phyloP scores from a whole-genome alignment of 1,284 basidiomycete genomes.

The Trametes pubescens region DNA sequence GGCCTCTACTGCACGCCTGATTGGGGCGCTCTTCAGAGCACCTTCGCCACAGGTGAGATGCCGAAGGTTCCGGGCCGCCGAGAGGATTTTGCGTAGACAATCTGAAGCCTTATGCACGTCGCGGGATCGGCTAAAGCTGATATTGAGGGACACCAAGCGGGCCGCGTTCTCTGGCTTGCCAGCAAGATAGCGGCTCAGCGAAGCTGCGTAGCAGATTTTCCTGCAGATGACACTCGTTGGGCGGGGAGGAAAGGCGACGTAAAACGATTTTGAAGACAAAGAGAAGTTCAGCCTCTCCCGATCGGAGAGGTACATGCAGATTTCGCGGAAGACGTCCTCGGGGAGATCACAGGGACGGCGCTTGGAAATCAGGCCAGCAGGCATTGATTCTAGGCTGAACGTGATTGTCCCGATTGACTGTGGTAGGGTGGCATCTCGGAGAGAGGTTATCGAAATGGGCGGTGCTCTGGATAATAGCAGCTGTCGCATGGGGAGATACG shows the following conservation, averaged over 20 bases:
- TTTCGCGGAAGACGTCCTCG: neutral
- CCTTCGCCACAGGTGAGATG: neutral
- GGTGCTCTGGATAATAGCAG: no score
- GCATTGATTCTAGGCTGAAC: no score
- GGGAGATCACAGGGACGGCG: neutral
- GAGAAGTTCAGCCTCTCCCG: neutral
- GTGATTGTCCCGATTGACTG: no score
- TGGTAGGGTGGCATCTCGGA: no score
- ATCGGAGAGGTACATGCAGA: neutral
- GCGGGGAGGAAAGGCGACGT: neutral
- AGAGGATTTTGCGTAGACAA: neutral
- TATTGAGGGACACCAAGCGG: neutral
- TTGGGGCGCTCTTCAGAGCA: neutral
- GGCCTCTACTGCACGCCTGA: neutral
- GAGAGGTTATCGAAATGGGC: no score
- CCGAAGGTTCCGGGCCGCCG: neutral
- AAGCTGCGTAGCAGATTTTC: neutral
- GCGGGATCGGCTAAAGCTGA: neutral
- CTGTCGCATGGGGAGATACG: no score
- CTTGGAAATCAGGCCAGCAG: no score
- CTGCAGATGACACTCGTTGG: neutral
- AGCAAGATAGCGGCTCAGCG: neutral
- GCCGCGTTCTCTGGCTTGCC: neutral
- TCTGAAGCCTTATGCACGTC: neutral
- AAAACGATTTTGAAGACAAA: neutral